Evolutionary conservation across 1,139 yeast genomes (phyloP), one percentile per base, ranked within the genome.

Genomic region (Saccharomyces hybrid): DNA sequence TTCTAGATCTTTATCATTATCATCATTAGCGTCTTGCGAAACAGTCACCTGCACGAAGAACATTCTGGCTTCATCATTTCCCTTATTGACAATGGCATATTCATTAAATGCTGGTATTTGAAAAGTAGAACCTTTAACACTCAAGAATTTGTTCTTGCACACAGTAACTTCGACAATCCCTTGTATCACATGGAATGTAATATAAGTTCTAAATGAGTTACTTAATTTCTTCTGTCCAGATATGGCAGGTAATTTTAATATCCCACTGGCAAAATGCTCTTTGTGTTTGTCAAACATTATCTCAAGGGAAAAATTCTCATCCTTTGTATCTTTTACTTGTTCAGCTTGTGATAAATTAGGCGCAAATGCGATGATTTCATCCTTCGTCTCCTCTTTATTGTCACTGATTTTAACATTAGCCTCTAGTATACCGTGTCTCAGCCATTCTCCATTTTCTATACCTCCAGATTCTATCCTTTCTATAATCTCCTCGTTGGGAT

Each of bases 31-130:
- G 41, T 61, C 49, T 13, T 48, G 46, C 13, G 64, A 63, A 5
- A 72, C 66, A 51, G 76, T 81, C 2, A 85, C 78, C 67, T 89
- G 96, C 1, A 88, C 91, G 67, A 89, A 89, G 68, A 87, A 88
- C 66, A 90, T 64, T 56, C 79, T 77, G 0, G 86, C 89, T 31
- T 77, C 76, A 11, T 73, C 75, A 51, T 74, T 73, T 0, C 89
- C 87, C 47, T 76, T 74, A 64, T 88, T 82, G 57, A 75, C 73
- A 66, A 86, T 74, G 55, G 86, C 80, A 67, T 88, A 89, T 51
- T 77, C 76, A 64, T 86, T 88, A 4, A 84, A 85, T 71, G 85
- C 78, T 0, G 97, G 97, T 2, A 90, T 78, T 61, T 86, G 88
- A 64, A 90, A 84, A 1, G 93, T 80, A 55, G 96, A 87, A 1